Percentiles rank a stretch among this genome's conserved stretches.
These are phyloP conservation scores for Leccinum olivaceopallidum DNA, from an alignment of 768 basidiomycete species.

Conservation along the genomic window DNA sequence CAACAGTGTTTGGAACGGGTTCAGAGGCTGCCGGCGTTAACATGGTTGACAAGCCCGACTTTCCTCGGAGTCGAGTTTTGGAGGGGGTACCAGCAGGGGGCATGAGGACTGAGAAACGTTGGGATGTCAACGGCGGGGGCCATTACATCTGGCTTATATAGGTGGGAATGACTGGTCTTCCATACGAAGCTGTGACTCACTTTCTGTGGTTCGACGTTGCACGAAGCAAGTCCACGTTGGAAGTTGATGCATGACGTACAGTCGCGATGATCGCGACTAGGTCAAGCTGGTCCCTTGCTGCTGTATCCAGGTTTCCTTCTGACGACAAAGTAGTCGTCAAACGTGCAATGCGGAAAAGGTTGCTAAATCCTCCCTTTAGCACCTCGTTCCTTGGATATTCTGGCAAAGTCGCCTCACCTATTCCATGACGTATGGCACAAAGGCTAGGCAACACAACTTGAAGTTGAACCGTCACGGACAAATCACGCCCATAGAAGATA, in stretches of 20 bases:
- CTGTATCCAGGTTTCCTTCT: neutral
- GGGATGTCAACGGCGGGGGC: neutral
- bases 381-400: neutral
- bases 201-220: conserved; percentile 2
- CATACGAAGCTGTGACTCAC: conserved; percentile 1
- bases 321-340: neutral
- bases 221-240: conserved; percentile 1
- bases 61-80: neutral
- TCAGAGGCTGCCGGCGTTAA: neutral
- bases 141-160: conserved; percentile 14
- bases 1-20: neutral
- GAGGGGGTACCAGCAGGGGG: neutral
- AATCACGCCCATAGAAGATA: too few species aligned
- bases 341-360: neutral
- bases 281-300: neutral
- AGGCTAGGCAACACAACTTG: neutral
- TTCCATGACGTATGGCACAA: neutral
- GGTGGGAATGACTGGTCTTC: neutral
- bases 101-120: neutral
- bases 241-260: neutral
- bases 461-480: neutral
- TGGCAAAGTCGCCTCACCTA: neutral
- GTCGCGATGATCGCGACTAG: neutral
- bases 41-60: neutral
- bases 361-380: too few species aligned